Evolutionary conservation across 208 protist genomes (phyloP), one percentile per base, ranked within the genome.

Genomic region (Angomonas deanei): DNA sequence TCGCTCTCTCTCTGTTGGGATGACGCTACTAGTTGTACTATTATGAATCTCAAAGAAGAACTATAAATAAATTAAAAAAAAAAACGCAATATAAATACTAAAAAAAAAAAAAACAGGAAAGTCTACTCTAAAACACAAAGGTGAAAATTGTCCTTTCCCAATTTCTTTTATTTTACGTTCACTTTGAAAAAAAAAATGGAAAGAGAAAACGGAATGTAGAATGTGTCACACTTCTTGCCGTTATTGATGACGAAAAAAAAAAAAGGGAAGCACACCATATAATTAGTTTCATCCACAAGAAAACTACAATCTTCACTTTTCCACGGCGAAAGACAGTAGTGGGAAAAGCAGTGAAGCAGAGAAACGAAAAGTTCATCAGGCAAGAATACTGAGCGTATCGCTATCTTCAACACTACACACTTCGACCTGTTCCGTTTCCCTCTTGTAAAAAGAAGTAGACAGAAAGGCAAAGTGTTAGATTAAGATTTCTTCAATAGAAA

Each of bases 121-220:
- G 48, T 32, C 10, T 8, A 49, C n/a, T 30, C 13, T 27, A 57
- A 19, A 47, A 61, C 67, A 33, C 49, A 49, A 59, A 57, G 60
- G 36, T 42, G 36, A n/a, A 15, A 42, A 8, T 15, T 42, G 11
- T 42, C 47, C n/a, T 17, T 24, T 53, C 8, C 21, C n/a, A 53
- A 15, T 53, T 53, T 27, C 8, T 53, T 53, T 27, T 53, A 15
- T 53, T 53, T 53, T 53, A 11, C 8, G 11, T 53, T 53, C 5
- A 27, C n/a, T 53, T 53, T 61, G 13, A 38, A 61, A 0, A 55
- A n/a, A 68, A 70, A 57, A 70, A 58, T 39, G 49, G 21, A 26
- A 31, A 0, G 30, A 61, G 13, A 31, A 15, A 49, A 56, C 58
- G 3, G 26, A 64, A 17, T 48, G 1, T 24, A 26, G 6, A 31